Conservation (phyloP, 2,329 filamentous ascomycete species). For the Claviceps pazoutovae region DNA sequence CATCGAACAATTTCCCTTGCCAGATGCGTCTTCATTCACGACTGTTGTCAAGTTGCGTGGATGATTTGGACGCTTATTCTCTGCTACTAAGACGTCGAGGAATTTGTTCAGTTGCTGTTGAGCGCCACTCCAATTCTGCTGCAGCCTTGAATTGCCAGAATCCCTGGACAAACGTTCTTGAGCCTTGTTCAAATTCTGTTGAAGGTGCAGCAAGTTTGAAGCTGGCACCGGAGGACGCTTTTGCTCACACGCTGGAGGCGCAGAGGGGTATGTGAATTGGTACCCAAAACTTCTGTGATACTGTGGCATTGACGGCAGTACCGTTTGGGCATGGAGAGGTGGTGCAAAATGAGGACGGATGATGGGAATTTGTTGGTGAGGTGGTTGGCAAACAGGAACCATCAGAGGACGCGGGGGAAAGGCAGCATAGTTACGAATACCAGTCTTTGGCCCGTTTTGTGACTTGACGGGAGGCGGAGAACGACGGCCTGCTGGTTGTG, state of each 20-base stretch:
- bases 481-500: neutral
- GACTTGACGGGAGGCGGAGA: neutral
- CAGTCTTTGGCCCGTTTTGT: neutral
- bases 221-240: neutral
- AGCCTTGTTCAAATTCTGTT: slow-evolving; percentile 14
- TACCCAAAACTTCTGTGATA: neutral
- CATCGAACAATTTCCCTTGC: slow-evolving; percentile 8
- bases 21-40: neutral
- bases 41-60: neutral
- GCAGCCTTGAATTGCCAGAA: slow-evolving; percentile 12
- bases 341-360: neutral
- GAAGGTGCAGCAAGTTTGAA: slow-evolving; percentile 13
- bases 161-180: slow-evolving; percentile 12
- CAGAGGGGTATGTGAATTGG: neutral
- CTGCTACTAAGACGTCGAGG: slow-evolving; percentile 10
- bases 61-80: neutral
- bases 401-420: neutral
- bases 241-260: neutral
- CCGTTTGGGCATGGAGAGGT: neutral
- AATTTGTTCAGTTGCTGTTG: slow-evolving; percentile 17
- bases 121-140: slow-evolving; percentile 12
- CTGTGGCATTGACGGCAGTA: neutral
- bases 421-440: neutral
- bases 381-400: neutral
- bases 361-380: neutral